Conservation (phyloP, 257 asterid species). For the Gardenia jasminoides region DNA sequence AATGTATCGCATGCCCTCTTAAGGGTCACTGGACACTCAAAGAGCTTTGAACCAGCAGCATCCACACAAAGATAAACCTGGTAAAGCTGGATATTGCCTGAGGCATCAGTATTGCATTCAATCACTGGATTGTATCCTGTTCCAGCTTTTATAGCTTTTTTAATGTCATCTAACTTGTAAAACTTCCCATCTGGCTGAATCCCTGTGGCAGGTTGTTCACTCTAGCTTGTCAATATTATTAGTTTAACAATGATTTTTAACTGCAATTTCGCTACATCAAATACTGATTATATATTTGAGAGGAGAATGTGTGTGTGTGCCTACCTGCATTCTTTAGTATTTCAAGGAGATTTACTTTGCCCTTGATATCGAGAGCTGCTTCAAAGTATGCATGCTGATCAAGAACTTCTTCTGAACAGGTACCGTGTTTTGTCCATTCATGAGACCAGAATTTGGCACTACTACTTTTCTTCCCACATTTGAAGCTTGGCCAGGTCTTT, state of each 20-base stretch:
- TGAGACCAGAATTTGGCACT: conserved; percentile 18
- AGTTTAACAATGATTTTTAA: too few species aligned
- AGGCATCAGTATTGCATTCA: conserved; percentile 33
- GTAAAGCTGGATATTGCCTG: conserved; percentile 22
- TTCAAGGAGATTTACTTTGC: conserved; percentile 31
- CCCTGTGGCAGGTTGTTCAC: conserved; percentile 6
- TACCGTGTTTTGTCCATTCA: conserved; percentile 31
- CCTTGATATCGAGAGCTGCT: conserved; percentile 28
- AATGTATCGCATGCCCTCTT: conserved; percentile 8
- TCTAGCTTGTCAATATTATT: background rate
- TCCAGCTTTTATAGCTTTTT: conserved; percentile 27
- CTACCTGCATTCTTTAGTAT: conserved; percentile 25
- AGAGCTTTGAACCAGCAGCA: conserved; percentile 22
- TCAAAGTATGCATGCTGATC: conserved; percentile 36
- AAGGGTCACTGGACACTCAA: conserved; percentile 24
- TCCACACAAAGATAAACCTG: conserved; percentile 35
- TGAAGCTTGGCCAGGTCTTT: conserved; percentile 25
- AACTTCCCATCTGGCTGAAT: conserved; percentile 26
- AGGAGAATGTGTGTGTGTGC: background rate
- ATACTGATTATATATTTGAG: too few species aligned
- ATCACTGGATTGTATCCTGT: conserved; percentile 20
- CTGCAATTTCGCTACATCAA: background rate
- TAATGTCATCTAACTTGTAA: conserved; percentile 22
- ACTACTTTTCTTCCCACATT: conserved; percentile 18
- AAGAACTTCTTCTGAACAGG: conserved; percentile 31